Conservation (phyloP, 108 stramenopile genomes). For the Craspedostauros australis region DNA sequence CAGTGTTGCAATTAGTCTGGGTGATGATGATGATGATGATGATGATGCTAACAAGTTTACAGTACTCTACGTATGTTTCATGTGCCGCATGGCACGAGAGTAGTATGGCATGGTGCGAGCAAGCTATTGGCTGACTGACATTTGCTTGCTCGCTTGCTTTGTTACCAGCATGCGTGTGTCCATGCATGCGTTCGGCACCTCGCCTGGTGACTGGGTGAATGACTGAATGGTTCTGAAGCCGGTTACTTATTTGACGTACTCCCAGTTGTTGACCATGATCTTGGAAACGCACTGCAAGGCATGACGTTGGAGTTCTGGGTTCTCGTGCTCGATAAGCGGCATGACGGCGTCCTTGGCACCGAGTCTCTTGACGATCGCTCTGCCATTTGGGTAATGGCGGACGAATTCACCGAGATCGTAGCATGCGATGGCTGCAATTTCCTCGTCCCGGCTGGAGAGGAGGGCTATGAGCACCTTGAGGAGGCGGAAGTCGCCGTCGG, state of each 20-base stretch:
- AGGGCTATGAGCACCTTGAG: slow-evolving; percentile 81
- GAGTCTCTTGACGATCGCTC: slow-evolving; percentile 77
- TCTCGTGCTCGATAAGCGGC: slow-evolving; percentile 90
- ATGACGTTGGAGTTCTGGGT: slow-evolving; percentile 89
- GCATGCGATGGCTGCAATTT: slow-evolving; percentile 92
- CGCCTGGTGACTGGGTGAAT: no score
- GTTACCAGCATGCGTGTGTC: no score
- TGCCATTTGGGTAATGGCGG: slow-evolving; percentile 94
- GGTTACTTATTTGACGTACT: slow-evolving; percentile 56
- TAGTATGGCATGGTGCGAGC: no score
- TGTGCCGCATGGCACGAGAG: no score
- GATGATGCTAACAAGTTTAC: no score
- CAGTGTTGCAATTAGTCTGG: no score
- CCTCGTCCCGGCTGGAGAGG: slow-evolving; percentile 73
- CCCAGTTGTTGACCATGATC: slow-evolving; percentile 94
- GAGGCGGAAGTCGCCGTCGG: slow-evolving; percentile 67
- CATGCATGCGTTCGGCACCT: no score
- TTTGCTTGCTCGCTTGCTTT: no score
- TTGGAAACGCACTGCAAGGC: slow-evolving; percentile 94
- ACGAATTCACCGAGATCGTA: slow-evolving; percentile 97
- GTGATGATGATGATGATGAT: no score
- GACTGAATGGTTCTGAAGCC: no score
- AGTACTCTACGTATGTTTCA: no score
- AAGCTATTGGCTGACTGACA: no score
- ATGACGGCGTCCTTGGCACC: slow-evolving; percentile 95